These are phyloP conservation scores for Nannizziopsis barbatae DNA, from an alignment of 2,329 filamentous ascomycete species.

Conservation along the genomic window DNA sequence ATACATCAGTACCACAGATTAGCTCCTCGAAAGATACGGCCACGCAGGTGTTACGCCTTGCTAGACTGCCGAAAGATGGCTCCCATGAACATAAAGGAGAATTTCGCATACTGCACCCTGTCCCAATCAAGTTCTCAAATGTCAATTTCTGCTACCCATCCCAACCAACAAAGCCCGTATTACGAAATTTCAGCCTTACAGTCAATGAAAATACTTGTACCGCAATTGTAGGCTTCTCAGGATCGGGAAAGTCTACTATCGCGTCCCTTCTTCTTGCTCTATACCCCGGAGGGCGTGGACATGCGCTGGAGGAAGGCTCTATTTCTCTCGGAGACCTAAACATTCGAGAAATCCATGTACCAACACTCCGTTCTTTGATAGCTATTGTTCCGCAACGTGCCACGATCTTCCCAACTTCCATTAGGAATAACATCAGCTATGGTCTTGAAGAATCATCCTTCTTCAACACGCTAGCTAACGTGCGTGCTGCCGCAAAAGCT, in stretches of 20 bases:
- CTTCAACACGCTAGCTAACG: constrained; percentile 34
- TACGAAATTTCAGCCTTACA: constrained; percentile 55
- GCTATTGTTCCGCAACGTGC: constrained; percentile 53
- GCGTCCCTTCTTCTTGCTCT: constrained; percentile 62
- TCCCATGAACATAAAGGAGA: constrained; percentile 50
- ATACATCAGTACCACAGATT: constrained; percentile 59
- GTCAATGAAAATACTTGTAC: constrained; percentile 55
- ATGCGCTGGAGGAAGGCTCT: constrained; percentile 23
- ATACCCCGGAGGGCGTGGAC: constrained; percentile 41
- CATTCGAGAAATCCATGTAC: constrained; percentile 49
- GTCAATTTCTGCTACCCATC: constrained; percentile 63
- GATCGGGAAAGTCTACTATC: constrained; percentile 85
- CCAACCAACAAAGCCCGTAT: constrained; percentile 41
- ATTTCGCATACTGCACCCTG: constrained; percentile 29
- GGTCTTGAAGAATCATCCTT: constrained; percentile 49
- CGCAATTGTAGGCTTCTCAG: constrained; percentile 72
- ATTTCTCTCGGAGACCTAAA: constrained; percentile 46
- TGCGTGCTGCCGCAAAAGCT: constrained; percentile 47
- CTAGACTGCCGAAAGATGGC: constrained; percentile 44
- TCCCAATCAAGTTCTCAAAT: constrained; percentile 49
- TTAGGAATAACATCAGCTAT: constrained; percentile 55
- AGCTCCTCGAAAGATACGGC: constrained; percentile 62
- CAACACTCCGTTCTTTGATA: constrained; percentile 49
- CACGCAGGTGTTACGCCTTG: constrained; percentile 58
- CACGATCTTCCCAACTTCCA: constrained; percentile 44